phyloP scores from a whole-genome alignment of 2,329 filamentous ascomycete genomes.

The Colletotrichum destructivum region DNA sequence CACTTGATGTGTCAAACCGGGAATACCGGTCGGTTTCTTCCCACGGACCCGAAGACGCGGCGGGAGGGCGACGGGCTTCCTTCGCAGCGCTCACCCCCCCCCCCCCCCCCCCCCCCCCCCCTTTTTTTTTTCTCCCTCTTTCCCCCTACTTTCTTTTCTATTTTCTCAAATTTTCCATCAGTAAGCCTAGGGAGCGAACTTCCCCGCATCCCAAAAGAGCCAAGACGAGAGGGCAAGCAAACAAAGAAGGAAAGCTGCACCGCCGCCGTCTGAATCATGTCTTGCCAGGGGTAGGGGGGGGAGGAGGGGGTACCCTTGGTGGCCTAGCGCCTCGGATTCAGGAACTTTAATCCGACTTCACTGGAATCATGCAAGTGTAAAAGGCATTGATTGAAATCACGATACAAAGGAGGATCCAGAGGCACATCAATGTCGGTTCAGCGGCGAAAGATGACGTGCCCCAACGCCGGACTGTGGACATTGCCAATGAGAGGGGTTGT shows the following conservation, averaged over 20 bases:
- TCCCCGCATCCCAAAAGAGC: neutral
- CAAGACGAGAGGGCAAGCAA: neutral
- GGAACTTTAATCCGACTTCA: slow-evolving; percentile 28
- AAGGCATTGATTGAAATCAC: neutral
- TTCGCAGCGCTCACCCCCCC: neutral
- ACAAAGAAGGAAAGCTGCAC: neutral
- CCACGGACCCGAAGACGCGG: slow-evolving; percentile 31
- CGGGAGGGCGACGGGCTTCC: neutral
- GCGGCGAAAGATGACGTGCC: too few species aligned
- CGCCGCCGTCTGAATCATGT: neutral
- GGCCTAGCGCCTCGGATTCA: neutral
- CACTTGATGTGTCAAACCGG: slow-evolving; percentile 35
- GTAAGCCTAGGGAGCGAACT: neutral
- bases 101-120: too few species aligned
- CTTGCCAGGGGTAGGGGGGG: neutral
- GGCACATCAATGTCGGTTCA: too few species aligned
- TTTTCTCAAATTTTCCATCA: neutral
- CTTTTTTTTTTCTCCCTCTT: too few species aligned
- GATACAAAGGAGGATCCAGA: too few species aligned
- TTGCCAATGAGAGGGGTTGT: neutral
- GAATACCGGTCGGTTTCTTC: slow-evolving; percentile 9
- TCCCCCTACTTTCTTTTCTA: too few species aligned
- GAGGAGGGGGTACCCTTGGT: neutral
- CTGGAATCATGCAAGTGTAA: neutral
- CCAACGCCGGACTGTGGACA: too few species aligned